phyloP scores from a whole-genome alignment of 2,329 filamentous ascomycete species.

The Akanthomyces dipterigenus region DNA sequence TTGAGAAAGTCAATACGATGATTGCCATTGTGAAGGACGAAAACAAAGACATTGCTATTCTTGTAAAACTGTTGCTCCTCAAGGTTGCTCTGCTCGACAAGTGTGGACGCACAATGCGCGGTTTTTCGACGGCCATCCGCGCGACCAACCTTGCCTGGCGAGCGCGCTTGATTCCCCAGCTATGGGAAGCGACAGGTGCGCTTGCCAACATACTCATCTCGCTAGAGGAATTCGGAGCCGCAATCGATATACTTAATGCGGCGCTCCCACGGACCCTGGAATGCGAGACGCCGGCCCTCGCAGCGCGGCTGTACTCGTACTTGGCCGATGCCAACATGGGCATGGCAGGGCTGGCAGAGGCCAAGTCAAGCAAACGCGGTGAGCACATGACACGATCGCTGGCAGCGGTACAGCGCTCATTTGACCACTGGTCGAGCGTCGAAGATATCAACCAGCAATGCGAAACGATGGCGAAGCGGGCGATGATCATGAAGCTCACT shows the following conservation, averaged over 20 bases:
- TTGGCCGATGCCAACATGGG: conserved; percentile 77
- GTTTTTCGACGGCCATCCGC: conserved; percentile 68
- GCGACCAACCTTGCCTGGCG: conserved; percentile 69
- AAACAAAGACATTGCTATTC: conserved; percentile 52
- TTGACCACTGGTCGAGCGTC: conserved; percentile 57
- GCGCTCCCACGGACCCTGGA: conserved; percentile 73
- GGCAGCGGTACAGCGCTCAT: conserved; percentile 55
- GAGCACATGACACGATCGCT: conserved; percentile 54
- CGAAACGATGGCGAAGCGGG: conserved; percentile 77
- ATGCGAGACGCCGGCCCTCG: conserved; percentile 54
- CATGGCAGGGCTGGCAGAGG: conserved; percentile 51
- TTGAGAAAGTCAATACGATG: conserved; percentile 40
- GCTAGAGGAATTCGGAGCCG: conserved; percentile 63
- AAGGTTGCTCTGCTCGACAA: conserved; percentile 66
- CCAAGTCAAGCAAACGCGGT: conserved; percentile 38
- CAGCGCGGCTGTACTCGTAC: conserved; percentile 60
- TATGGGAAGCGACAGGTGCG: conserved; percentile 67
- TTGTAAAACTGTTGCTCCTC: conserved; percentile 62
- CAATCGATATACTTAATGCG: conserved; percentile 56
- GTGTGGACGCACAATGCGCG: conserved; percentile 63
- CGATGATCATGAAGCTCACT: conserved; percentile 63
- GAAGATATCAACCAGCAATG: conserved; percentile 63
- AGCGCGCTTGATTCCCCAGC: conserved; percentile 57
- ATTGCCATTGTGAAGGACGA: conserved; percentile 36
- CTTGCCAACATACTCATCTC: conserved; percentile 63